Conservation (phyloP, 1,284 basidiomycete species). For the Irpex sp. region DNA sequence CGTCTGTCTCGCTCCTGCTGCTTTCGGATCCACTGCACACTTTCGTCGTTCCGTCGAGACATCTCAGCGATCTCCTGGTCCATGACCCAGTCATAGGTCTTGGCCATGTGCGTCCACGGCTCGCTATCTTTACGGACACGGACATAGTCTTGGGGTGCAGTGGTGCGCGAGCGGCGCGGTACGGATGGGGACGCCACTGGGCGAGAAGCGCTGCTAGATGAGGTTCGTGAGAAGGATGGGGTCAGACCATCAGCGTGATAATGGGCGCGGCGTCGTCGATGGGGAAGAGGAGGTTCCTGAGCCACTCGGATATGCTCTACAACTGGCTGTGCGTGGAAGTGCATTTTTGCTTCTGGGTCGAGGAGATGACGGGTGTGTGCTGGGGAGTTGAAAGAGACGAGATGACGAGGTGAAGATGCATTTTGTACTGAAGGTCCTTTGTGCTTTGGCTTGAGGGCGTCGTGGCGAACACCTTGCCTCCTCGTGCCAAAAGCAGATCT, state of each 20-base stretch:
- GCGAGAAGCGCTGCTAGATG: conserved; percentile 3
- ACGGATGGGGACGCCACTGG: conserved; percentile 4
- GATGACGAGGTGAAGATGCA: conserved; percentile 1
- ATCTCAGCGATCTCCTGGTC: conserved; percentile 47
- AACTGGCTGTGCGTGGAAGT: neutral
- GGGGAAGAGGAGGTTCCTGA: neutral
- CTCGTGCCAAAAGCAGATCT: conserved; percentile 25
- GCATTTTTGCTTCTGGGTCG: neutral
- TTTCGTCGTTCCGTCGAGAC: conserved; percentile 43
- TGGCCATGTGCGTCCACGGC: conserved; percentile 37
- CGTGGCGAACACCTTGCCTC: conserved; percentile 23
- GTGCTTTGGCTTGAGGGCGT: conserved; percentile 18
- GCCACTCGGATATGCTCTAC: conserved; percentile 11
- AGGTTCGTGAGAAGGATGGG: conserved; percentile 8
- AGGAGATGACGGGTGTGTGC: neutral
- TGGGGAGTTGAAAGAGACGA: neutral
- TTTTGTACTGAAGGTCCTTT: conserved; percentile 17
- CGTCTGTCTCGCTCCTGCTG: conserved; percentile 36
- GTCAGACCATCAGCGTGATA: conserved; percentile 8
- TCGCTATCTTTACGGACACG: conserved; percentile 16
- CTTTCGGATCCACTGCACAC: conserved; percentile 58
- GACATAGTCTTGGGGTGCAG: conserved; percentile 6
- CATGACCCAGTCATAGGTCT: conserved; percentile 52
- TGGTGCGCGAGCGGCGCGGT: conserved; percentile 9
- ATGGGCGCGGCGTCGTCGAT: neutral